phyloP scores from a whole-genome alignment of 139 green algal species.

The Micromonas pusilla region DNA sequence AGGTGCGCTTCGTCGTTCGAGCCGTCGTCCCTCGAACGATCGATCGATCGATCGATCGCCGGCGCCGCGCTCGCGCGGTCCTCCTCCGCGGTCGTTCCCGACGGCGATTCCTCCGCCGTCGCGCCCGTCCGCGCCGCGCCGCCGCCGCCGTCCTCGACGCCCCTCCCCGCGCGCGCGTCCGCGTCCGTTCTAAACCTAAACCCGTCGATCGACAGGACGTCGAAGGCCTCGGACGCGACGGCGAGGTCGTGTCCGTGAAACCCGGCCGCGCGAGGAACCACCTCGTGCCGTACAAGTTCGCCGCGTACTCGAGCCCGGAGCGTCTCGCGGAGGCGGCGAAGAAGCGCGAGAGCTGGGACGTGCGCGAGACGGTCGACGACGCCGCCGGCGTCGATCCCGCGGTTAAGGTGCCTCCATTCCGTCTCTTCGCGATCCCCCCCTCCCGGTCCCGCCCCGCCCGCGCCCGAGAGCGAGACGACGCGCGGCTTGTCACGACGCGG shows the following conservation, averaged over 20 bases:
- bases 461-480: no score
- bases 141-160: no score
- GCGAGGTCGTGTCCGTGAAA: constrained; percentile 4
- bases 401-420: constrained; percentile 13
- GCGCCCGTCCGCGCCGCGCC: no score
- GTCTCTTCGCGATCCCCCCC: background rate
- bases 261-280: constrained; percentile 18
- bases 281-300: background rate
- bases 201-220: background rate
- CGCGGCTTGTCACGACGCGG: background rate
- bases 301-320: background rate
- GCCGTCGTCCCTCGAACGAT: no score
- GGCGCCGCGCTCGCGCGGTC: no score
- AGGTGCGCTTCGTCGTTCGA: no score
- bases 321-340: background rate
- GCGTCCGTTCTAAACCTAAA: no score
- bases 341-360: background rate
- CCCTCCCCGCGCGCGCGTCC: no score
- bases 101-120: no score
- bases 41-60: no score
- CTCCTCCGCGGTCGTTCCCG: no score
- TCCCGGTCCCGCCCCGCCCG: background rate
- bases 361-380: background rate
- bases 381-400: background rate
- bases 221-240: background rate